phyloP scores from a whole-genome alignment of 2,329 filamentous ascomycete genomes.

The Cercospora brassicicola region DNA sequence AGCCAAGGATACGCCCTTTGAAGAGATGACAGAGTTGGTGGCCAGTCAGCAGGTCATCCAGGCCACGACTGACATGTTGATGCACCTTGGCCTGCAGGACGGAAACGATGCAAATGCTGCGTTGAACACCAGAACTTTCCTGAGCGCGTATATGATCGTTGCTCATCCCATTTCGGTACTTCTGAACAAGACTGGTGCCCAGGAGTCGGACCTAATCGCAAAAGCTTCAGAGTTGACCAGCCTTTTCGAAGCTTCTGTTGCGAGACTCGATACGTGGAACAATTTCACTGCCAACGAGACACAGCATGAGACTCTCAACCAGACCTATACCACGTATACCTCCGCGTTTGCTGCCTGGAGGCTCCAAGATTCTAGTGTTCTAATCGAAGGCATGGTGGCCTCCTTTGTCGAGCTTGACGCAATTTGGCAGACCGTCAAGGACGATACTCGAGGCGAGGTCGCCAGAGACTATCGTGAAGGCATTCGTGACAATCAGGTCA shows the following conservation, averaged over 20 bases:
- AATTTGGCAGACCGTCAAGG: slow-evolving; percentile 80
- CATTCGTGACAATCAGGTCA: slow-evolving; percentile 77
- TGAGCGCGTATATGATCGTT: slow-evolving; percentile 77
- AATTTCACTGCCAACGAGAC: slow-evolving; percentile 65
- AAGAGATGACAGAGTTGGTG: slow-evolving; percentile 69
- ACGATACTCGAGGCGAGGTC: slow-evolving; percentile 70
- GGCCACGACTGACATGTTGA: slow-evolving; percentile 65
- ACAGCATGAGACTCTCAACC: slow-evolving; percentile 62
- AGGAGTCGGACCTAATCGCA: slow-evolving; percentile 69
- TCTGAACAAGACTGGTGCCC: slow-evolving; percentile 70
- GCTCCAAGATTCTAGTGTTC: slow-evolving; percentile 71
- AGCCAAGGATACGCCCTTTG: slow-evolving; percentile 69
- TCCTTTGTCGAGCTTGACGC: slow-evolving; percentile 82
- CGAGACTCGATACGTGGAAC: slow-evolving; percentile 65
- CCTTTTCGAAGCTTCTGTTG: slow-evolving; percentile 72
- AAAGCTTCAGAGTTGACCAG: slow-evolving; percentile 77
- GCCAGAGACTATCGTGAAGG: slow-evolving; percentile 75
- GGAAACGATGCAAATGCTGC: slow-evolving; percentile 61
- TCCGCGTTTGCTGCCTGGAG: slow-evolving; percentile 84
- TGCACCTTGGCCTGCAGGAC: slow-evolving; percentile 63
- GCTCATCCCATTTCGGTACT: slow-evolving; percentile 77
- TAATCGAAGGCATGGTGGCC: slow-evolving; percentile 82
- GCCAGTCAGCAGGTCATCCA: slow-evolving; percentile 66
- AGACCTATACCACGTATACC: slow-evolving; percentile 71
- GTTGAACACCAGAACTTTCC: slow-evolving; percentile 72